phyloP scores from a whole-genome alignment of 164 flowering plant genomes.

The Aristolochia contorta region DNA sequence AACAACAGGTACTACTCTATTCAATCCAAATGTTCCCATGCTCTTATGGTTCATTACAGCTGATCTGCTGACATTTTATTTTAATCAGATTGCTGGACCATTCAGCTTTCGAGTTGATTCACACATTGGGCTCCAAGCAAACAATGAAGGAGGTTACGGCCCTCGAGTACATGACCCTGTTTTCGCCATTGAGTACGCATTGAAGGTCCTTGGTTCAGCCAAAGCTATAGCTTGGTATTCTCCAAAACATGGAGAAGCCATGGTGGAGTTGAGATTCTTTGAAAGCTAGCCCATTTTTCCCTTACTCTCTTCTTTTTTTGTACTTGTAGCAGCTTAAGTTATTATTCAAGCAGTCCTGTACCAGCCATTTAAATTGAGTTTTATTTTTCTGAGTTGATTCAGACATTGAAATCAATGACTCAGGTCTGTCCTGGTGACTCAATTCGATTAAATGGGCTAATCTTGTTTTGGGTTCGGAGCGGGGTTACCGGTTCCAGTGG shows the following conservation, averaged over 20 bases:
- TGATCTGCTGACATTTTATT: not conserved
- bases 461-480: too few species aligned
- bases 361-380: too few species aligned
- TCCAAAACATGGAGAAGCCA: conserved; percentile 60
- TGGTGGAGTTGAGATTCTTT: conserved; percentile 81
- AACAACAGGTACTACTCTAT: conserved; percentile 73
- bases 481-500: too few species aligned
- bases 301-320: too few species aligned
- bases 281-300: conserved; percentile 22
- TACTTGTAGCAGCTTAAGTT: too few species aligned
- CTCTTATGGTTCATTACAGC: not conserved
- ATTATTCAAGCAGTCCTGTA: too few species aligned
- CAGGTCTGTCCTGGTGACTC: too few species aligned
- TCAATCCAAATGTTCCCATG: too few species aligned
- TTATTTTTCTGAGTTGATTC: too few species aligned
- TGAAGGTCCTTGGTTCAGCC: conserved; percentile 91
- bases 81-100: conserved; percentile 64
- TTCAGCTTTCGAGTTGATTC: conserved; percentile 75
- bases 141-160: conserved; percentile 14
- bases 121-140: conserved; percentile 39
- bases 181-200: conserved; percentile 74
- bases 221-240: conserved; percentile 95
- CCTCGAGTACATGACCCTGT: conserved; percentile 39
- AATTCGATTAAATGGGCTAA: too few species aligned
- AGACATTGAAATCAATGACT: too few species aligned